These are phyloP conservation scores for Argentina anserina DNA, from an alignment of 306 rosid species.

Conservation along the genomic window DNA sequence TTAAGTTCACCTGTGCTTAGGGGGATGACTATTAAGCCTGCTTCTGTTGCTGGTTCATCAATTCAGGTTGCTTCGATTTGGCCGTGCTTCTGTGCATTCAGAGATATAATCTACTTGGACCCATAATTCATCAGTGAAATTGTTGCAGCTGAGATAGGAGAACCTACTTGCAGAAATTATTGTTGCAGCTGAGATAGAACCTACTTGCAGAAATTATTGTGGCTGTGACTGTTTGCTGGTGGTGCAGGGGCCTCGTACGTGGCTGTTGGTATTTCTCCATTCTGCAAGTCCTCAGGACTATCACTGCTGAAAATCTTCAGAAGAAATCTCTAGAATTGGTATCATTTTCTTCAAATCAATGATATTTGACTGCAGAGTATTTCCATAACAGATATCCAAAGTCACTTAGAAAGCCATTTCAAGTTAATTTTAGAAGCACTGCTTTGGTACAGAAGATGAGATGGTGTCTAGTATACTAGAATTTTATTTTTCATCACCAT, in stretches of 20 bases:
- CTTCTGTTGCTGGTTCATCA: conserved; percentile 1
- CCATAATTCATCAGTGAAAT: neutral
- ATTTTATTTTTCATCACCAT: too few relatives aligned
- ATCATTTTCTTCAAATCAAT: neutral
- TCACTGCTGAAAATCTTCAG: neutral
- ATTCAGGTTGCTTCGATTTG: conserved; percentile 41
- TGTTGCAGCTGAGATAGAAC: neutral
- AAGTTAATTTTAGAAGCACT: too few relatives aligned
- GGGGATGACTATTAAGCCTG: neutral
- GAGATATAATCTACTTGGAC: conserved; percentile 47
- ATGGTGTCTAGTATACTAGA: too few relatives aligned
- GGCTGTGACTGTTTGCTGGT: neutral
- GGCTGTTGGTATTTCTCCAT: neutral
- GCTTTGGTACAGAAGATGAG: too few relatives aligned
- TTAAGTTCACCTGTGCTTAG: neutral
- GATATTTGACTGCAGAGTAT: too few relatives aligned
- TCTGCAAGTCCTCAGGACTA: neutral
- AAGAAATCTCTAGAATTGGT: too few relatives aligned
- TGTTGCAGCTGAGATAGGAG: neutral
- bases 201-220: too few relatives aligned
- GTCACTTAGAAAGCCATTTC: too few relatives aligned
- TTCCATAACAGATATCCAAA: too few relatives aligned
- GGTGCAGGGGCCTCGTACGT: neutral
- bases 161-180: neutral
- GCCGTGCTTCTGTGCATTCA: conserved; percentile 44